Evolutionary conservation across 441 rosid genomes (phyloP).

Genomic region (Populus hybrid): DNA sequence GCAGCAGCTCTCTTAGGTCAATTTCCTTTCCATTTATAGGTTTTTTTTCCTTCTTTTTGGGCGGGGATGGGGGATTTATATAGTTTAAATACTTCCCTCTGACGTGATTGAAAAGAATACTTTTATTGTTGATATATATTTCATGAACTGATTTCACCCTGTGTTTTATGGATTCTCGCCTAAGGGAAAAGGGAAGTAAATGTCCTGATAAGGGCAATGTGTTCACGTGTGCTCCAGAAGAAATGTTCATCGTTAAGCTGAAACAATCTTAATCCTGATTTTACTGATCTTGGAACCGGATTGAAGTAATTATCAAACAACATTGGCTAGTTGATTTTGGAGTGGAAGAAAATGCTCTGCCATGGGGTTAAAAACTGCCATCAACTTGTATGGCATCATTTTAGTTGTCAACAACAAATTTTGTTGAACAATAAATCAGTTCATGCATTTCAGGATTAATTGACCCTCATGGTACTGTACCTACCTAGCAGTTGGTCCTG

Average conservation of each 20-base stretch:
- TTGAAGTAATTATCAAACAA: not conserved
- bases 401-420: not conserved
- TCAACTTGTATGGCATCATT: not conserved
- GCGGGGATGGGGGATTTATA: no score
- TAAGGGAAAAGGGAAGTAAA: not conserved
- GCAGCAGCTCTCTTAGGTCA: no score
- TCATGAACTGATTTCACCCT: not conserved
- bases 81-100: no score
- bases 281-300: not conserved
- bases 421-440: no score
- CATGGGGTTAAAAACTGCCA: not conserved
- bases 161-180: no score
- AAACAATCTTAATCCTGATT: not conserved
- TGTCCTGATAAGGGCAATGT: not conserved
- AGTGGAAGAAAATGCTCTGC: no score
- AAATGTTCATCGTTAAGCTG: not conserved
- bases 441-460: not conserved
- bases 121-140: not conserved
- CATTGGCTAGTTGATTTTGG: no score
- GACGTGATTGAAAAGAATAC: not conserved
- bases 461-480: not conserved
- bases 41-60: no score
- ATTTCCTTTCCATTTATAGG: no score
- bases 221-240: not conserved
- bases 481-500: not conserved